Base-by-base conservation (phyloP, 2,329 filamentous ascomycete species). In the Cladosporium sp. region DNA sequence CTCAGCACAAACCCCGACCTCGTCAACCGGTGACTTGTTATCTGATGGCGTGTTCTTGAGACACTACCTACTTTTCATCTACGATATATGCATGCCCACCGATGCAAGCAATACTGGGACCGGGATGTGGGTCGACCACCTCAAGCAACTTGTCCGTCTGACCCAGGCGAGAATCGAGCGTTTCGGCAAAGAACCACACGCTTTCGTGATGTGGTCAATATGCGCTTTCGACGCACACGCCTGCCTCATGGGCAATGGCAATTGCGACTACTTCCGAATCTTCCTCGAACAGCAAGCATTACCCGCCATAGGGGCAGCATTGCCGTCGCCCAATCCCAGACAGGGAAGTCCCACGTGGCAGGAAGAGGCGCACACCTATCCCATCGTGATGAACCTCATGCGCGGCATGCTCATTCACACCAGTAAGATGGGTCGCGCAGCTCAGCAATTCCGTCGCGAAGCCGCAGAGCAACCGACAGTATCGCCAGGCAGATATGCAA, bases 21-120 rank as follows among this genome's bases (percentile, higher is more conserved):
- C 83, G 3, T 75, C 80, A 58, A 78, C 74, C 42, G 72, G 76
- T 12, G 73, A 80, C 47, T 79, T 84, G 63, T 75, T 79, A 17
- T 82, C 80, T 0, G 80, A 84, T 65, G 81, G 80, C n/a, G 74
- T 80, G 22, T 80, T 84, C 59, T 74, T 83, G 28, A 80, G 81
- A 1, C 82, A 85, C 66, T 84, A 83, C 61, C 70, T 85, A 3
- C 74, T 85, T 7, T 75, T 84, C 34, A 70, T 84, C 19, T 84
- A 84, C 65, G 82, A 84, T 71, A 79, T 83, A 60, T 69, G 74
- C 62, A 56, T 61, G 43, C 67, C 62, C 5, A 67, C 60, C 61
- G 56, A 50, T 55, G 36, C 62, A 55, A 68, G 70, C 56, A 51
- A 40, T 36, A 74, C 75, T 50, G 75, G 75, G 15, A 73, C 77